phyloP scores from a whole-genome alignment of 331 rosid genomes.

The Prunus yedoensis region DNA sequence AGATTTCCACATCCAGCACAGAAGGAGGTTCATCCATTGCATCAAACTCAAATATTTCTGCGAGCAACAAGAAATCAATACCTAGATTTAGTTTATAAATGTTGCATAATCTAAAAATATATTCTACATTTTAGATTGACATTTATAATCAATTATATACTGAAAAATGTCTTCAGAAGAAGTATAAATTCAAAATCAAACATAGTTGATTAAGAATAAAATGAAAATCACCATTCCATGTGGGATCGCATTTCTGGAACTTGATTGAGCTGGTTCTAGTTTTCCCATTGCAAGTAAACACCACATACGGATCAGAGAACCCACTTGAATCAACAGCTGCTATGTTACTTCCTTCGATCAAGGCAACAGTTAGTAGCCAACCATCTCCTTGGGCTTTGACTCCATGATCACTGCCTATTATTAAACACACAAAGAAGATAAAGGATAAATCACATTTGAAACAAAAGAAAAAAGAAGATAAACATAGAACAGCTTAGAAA shows the following conservation, averaged over 20 bases:
- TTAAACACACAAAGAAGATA: conserved; percentile 20
- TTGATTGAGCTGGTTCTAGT: conserved; percentile 90
- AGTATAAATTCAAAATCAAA: neutral
- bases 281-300: conserved; percentile 90
- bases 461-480: conserved; percentile 4
- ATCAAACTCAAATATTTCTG: conserved; percentile 97
- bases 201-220: neutral
- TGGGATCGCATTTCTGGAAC: conserved; percentile 77
- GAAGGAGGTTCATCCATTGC: conserved; percentile 98
- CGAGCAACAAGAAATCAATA: conserved; percentile 14
- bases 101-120: neutral
- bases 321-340: conserved; percentile 67
- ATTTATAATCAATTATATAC: neutral
- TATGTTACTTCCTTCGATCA: conserved; percentile 83
- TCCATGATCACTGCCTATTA: conserved; percentile 90
- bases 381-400: conserved; percentile 96
- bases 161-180: neutral
- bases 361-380: conserved; percentile 94
- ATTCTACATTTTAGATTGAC: neutral
- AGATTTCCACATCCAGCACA: conserved; percentile 76
- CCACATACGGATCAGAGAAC: conserved; percentile 81
- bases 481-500: conserved; percentile 2
- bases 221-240: conserved; percentile 78
- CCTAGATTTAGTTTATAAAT: conserved; percentile 13
- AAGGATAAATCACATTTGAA: conserved; percentile 15